phyloP scores from a whole-genome alignment of 1,139 yeast genomes.

The Candida sp. region DNA sequence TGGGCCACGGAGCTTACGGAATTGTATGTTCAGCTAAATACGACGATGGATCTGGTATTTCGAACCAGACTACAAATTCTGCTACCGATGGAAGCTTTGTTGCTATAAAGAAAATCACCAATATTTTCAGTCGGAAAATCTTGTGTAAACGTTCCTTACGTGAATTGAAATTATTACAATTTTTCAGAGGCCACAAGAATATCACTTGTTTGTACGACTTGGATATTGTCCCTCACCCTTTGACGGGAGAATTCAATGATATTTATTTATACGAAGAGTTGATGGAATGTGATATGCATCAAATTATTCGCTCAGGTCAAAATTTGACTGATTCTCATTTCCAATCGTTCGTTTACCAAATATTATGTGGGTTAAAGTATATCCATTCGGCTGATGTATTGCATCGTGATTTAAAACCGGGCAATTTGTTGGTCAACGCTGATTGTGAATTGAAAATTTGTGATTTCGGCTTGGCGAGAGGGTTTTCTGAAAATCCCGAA shows the following conservation, averaged over 20 bases:
- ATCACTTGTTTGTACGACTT: conserved; percentile 92
- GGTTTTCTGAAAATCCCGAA: conserved; percentile 82
- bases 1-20: conserved; percentile 98
- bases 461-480: conserved; percentile 96
- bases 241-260: conserved; percentile 76
- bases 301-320: conserved; percentile 90
- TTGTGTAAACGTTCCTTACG: conserved; percentile 87
- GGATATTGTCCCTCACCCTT: conserved; percentile 80
- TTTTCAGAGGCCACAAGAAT: conserved; percentile 89
- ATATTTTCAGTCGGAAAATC: conserved; percentile 84
- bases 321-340: conserved; percentile 94
- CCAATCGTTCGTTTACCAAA: conserved; percentile 90
- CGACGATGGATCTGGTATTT: conserved; percentile 53
- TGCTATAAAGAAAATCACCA: conserved; percentile 93
- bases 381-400: conserved; percentile 96
- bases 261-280: conserved; percentile 89
- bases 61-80: conserved; percentile 3
- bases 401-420: conserved; percentile 94
- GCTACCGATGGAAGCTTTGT: conserved; percentile 44
- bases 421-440: conserved; percentile 87
- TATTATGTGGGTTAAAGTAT: conserved; percentile 79
- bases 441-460: conserved; percentile 96
- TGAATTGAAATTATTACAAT: conserved; percentile 82
- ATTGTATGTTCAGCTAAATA: conserved; percentile 92
- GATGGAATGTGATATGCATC: conserved; percentile 99